Evolutionary conservation across 2,329 filamentous ascomycete genomes (phyloP).

Genomic region (Aspergillus sp.): DNA sequence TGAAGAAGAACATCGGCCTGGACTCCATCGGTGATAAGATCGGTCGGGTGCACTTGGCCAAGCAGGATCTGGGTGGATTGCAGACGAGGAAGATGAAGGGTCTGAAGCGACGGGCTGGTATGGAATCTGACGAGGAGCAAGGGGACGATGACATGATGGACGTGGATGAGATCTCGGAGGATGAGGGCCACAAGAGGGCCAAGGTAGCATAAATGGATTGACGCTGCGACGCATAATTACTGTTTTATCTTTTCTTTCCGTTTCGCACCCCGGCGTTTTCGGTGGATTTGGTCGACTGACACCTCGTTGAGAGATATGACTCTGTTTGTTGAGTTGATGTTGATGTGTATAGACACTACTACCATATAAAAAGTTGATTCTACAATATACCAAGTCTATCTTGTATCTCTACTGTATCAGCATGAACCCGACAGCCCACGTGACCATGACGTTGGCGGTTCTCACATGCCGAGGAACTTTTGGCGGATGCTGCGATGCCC

Average conservation of each 20-base stretch:
- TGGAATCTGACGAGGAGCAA: conserved; percentile 56
- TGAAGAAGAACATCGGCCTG: conserved; percentile 95
- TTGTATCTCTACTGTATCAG: no score
- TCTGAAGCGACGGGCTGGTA: conserved; percentile 75
- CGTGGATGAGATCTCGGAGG: conserved; percentile 39
- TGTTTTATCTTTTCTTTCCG: conserved; percentile 21
- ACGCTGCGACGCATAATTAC: conserved; percentile 20
- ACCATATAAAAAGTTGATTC: background rate
- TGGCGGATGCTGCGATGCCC: conserved; percentile 22
- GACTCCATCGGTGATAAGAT: conserved; percentile 96
- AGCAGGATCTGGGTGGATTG: conserved; percentile 80
- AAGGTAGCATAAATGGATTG: conserved; percentile 29
- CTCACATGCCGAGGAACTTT: conserved; percentile 45
- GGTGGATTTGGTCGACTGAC: conserved; percentile 12
- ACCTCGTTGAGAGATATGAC: background rate
- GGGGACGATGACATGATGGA: conserved; percentile 51
- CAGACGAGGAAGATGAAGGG: conserved; percentile 99
- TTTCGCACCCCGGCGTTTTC: conserved; percentile 12
- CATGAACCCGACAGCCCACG: conserved; percentile 19
- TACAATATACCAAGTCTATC: background rate
- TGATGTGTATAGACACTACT: conserved; percentile 2
- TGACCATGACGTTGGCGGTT: conserved; percentile 33
- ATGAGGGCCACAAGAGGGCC: conserved; percentile 35
- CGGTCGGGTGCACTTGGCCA: conserved; percentile 85
- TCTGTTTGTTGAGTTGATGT: conserved; percentile 1